Base-by-base conservation (phyloP, 192 early-diverging fungal genomes). In the Bifiguratus adelaidae region DNA sequence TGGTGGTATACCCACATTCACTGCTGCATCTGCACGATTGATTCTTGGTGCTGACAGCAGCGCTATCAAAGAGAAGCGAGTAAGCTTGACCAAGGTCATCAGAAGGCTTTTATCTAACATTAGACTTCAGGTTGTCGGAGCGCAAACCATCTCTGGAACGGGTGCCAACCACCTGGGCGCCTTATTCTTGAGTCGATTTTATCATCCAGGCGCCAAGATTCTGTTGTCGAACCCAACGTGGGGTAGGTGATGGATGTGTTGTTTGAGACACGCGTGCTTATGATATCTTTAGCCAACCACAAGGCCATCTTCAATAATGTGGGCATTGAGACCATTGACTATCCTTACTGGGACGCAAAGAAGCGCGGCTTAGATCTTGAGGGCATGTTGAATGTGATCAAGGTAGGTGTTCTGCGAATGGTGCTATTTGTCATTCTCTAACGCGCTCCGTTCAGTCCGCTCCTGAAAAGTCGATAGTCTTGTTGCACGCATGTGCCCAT, bases 401-500 rank as follows among this genome's bases (percentile, higher is more conserved):
- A 74, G 25, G 58, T 69, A 24, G 11, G 42, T 48, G 18, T 60
- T 3, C 20, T 30, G 28, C 47, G 24, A n/a, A n/a, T 23, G 20
- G 4, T 12, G 12, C 29, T 28, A 2, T 56, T 25, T 35, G 4
- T 30, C 37, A 23, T 19, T 23, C 46, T 70, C 41, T 25, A 36
- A 11, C 30, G 30, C 35, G 3, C 3, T 20, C 29, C 11, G 40
- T 24, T 30, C 52, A 79, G 50, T 32, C 49, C 0, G 95, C 95
- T 15, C 82, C 85, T 13, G 52, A 62, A 9, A 77, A 82, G 30
- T 91, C 89, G 16, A 88, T 96, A 55, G 62, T 99, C 45, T 61
- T 95, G 40, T 61, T 99, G 18, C 95, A 99, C 67, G 86, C 91
- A 7, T 99, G 95, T 55, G 95, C 95, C 15, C 95, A 99, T 69